Percentiles rank a stretch among this genome's conserved stretches.
phyloP scores from a whole-genome alignment of 1,284 basidiomycete genomes.

The Cryptococcus sp. region DNA sequence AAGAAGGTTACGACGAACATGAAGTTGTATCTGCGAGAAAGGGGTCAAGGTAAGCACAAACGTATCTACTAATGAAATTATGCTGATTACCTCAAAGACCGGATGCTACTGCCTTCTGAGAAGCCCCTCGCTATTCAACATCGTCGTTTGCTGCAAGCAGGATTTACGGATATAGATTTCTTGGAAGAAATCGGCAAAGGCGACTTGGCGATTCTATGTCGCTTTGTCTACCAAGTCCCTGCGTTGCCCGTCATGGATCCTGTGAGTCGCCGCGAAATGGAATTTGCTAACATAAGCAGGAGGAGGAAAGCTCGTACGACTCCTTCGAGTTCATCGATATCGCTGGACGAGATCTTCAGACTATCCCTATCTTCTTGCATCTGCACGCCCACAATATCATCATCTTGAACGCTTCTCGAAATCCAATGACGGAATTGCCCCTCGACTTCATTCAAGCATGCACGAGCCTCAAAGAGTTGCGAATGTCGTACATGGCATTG shows the following conservation, averaged over 20 bases:
- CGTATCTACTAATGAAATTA: not conserved
- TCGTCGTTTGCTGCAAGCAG: slow-evolving; percentile 83
- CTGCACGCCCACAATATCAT: slow-evolving; percentile 82
- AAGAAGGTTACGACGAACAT: slow-evolving; percentile 64
- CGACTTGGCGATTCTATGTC: slow-evolving; percentile 81
- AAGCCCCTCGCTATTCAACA: slow-evolving; percentile 82
- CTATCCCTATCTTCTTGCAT: slow-evolving; percentile 88
- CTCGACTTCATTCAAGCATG: slow-evolving; percentile 95
- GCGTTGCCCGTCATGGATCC: slow-evolving; percentile 61
- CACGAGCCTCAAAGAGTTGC: slow-evolving; percentile 77
- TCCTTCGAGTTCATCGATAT: slow-evolving; percentile 83
- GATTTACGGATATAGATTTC: slow-evolving; percentile 81
- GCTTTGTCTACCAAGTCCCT: slow-evolving; percentile 68
- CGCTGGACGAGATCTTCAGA: slow-evolving; percentile 76
- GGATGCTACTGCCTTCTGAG: slow-evolving; percentile 77
- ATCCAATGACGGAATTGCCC: slow-evolving; percentile 95
- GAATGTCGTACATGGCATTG: slow-evolving; percentile 89
- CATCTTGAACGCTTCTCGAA: slow-evolving; percentile 85
- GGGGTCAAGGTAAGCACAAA: slow-evolving; percentile 68
- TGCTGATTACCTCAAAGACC: slow-evolving; percentile 60
- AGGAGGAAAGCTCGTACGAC: slow-evolving; percentile 73
- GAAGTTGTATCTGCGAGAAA: slow-evolving; percentile 77
- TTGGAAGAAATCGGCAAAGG: slow-evolving; percentile 78
- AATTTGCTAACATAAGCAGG: slow-evolving; percentile 33
- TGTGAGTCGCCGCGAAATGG: slow-evolving; percentile 54